Evolutionary conservation across 2,329 filamentous ascomycete genomes (phyloP).

Genomic region (Ophiocordyceps camponoti-rufipedis): DNA sequence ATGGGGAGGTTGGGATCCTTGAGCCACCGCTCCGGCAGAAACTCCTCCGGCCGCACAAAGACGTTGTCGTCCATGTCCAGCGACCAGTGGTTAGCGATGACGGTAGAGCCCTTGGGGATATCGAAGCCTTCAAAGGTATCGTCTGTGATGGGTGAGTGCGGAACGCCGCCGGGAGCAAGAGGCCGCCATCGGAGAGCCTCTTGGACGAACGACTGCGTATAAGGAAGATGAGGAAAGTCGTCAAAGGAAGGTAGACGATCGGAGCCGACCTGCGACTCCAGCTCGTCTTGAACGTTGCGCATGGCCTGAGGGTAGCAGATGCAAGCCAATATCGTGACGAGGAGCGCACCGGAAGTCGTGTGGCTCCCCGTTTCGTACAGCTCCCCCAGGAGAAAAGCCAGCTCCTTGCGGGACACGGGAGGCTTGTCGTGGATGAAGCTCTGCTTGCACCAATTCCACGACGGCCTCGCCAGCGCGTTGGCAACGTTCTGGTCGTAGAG

Average conservation of each 20-base stretch:
- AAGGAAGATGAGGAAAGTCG: constrained; percentile 29
- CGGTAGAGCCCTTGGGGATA: constrained; percentile 19
- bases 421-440: not conserved
- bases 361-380: constrained; percentile 24
- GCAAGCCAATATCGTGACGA: constrained; percentile 2
- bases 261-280: constrained; percentile 30
- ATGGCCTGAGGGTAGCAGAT: constrained; percentile 1
- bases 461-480: not conserved
- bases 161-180: constrained; percentile 22
- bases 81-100: constrained; percentile 1
- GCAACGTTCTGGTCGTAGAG: not conserved
- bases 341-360: constrained; percentile 23
- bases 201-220: constrained; percentile 33
- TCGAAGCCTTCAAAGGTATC: constrained; percentile 27
- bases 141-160: constrained; percentile 28
- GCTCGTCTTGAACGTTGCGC: constrained; percentile 26
- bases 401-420: constrained; percentile 11
- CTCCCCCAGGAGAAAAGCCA: constrained; percentile 27
- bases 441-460: constrained; percentile 3
- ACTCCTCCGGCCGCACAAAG: not conserved
- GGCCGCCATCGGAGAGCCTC: constrained; percentile 38
- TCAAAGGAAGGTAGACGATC: constrained; percentile 26
- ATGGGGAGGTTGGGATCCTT: not conserved
- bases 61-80: constrained; percentile 1
- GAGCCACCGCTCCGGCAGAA: constrained; percentile 2